A percentile compares a stretch with the other conserved stretches of the same genome.
Evolutionary conservation across 2,329 filamentous ascomycete genomes (phyloP).

Genomic region (Microdochium bolleyi): DNA sequence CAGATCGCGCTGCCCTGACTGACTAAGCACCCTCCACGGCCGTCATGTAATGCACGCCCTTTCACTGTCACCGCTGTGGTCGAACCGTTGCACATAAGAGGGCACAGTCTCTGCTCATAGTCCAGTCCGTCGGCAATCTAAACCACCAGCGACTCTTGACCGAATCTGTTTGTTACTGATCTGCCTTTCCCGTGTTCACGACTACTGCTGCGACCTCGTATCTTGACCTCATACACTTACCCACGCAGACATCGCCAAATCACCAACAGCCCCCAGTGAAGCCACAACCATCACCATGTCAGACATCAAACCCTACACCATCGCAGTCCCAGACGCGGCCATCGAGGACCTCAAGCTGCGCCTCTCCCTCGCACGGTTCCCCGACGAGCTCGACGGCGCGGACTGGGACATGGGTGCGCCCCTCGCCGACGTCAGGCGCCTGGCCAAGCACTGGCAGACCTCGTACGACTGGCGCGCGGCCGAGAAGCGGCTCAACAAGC

Average conservation of each 20-base stretch:
- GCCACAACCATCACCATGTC: slow-evolving; percentile 10
- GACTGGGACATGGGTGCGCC: slow-evolving; percentile 53
- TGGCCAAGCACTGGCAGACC: slow-evolving; percentile 48
- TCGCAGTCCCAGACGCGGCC: slow-evolving; percentile 8
- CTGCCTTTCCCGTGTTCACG: too few relatives aligned
- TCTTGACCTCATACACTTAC: not conserved
- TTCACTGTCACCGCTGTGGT: not conserved
- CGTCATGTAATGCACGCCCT: not conserved
- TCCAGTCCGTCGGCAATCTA: too few relatives aligned
- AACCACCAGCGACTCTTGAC: too few relatives aligned
- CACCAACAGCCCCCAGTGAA: too few relatives aligned
- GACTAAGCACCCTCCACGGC: not conserved
- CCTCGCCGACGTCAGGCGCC: slow-evolving; percentile 48
- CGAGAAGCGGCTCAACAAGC: slow-evolving; percentile 49
- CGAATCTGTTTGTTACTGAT: not conserved
- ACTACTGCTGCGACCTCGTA: not conserved
- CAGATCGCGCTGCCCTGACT: not conserved
- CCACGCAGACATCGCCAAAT: too few relatives aligned
- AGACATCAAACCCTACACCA: slow-evolving; percentile 16
- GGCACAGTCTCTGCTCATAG: too few relatives aligned
- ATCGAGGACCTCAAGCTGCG: slow-evolving; percentile 8
- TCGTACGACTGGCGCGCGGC: slow-evolving; percentile 53
- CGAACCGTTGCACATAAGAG: too few relatives aligned
- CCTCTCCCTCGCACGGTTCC: slow-evolving; percentile 8
- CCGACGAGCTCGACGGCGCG: slow-evolving; percentile 28